phyloP scores from a whole-genome alignment of 1,284 basidiomycete species.

The Cutaneotrichosporon arboriforme region DNA sequence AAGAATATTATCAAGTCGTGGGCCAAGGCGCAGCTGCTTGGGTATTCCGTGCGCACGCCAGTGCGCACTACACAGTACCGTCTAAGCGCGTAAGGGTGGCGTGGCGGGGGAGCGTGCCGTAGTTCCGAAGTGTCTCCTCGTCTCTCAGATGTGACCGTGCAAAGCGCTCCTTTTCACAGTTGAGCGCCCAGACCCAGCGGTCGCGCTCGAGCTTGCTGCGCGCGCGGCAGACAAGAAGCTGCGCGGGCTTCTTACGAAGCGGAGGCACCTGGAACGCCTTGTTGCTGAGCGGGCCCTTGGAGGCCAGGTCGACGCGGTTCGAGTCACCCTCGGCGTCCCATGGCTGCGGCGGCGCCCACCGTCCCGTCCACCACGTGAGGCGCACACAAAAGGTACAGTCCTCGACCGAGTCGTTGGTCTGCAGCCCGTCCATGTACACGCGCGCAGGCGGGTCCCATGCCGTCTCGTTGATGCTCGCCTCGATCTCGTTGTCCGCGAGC shows the following conservation, averaged over 20 bases:
- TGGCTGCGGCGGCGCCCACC: conserved; percentile 23
- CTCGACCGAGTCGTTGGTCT: conserved; percentile 38
- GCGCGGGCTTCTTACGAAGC: conserved; percentile 27
- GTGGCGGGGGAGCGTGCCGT: conserved; percentile 28
- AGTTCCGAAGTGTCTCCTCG: conserved; percentile 29
- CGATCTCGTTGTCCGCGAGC: conserved; percentile 40
- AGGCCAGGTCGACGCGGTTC: conserved; percentile 4
- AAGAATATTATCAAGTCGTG: too few species aligned
- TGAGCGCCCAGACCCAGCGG: conserved; percentile 47
- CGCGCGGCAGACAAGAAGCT: conserved; percentile 38
- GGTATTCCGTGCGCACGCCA: too few species aligned
- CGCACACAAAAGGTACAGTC: conserved; percentile 44
- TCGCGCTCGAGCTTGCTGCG: conserved; percentile 47
- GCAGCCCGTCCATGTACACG: conserved; percentile 45
- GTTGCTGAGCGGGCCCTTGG: neutral
- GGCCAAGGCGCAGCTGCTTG: too few species aligned
- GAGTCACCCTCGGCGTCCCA: conserved; percentile 27
- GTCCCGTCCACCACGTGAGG: conserved; percentile 19
- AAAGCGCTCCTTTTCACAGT: conserved; percentile 45
- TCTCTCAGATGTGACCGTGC: conserved; percentile 28
- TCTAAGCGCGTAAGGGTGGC: conserved; percentile 2
- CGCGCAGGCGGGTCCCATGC: conserved; percentile 26
- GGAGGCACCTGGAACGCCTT: conserved; percentile 22
- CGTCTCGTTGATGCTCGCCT: conserved; percentile 18
- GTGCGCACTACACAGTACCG: too few species aligned